Evolutionary conservation across 768 basidiomycete genomes (phyloP).

Genomic region (Hortiboletus flavorubellus): DNA sequence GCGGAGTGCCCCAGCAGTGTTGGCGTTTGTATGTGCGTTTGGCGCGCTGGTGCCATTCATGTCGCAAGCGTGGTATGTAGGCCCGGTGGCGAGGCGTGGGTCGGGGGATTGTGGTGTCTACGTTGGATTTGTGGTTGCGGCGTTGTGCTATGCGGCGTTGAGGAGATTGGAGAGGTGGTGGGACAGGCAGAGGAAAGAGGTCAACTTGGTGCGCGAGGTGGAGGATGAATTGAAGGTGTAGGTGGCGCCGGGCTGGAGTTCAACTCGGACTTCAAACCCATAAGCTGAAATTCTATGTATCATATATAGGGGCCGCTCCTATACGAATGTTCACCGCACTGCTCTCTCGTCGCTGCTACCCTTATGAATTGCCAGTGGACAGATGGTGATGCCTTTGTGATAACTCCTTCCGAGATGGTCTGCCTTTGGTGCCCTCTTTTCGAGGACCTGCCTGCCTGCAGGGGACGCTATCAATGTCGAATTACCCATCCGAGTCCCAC

Average conservation of each 20-base stretch:
- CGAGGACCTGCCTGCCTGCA: constrained; percentile 30
- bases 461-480: constrained; percentile 32
- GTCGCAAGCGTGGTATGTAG: constrained; percentile 51
- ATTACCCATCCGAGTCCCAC: constrained; percentile 20
- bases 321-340: neutral
- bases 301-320: too few relatives aligned
- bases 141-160: constrained; percentile 29
- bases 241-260: too few relatives aligned
- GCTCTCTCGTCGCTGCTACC: neutral
- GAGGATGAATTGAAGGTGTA: constrained; percentile 6
- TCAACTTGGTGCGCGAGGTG: neutral
- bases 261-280: too few relatives aligned
- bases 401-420: neutral
- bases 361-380: neutral
- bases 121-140: constrained; percentile 34
- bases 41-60: constrained; percentile 45
- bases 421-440: constrained; percentile 18
- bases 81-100: constrained; percentile 42
- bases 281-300: too few relatives aligned
- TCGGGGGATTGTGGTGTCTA: constrained; percentile 50
- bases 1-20: constrained; percentile 38
- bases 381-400: neutral
- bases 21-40: constrained; percentile 38
- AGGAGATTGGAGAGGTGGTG: constrained; percentile 29
- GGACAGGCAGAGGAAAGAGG: neutral